A percentile compares a stretch with the other conserved stretches of the same genome.
Evolutionary conservation across 768 basidiomycete species (phyloP).

Genomic region (Rhodosporidiobolus odoratus): DNA sequence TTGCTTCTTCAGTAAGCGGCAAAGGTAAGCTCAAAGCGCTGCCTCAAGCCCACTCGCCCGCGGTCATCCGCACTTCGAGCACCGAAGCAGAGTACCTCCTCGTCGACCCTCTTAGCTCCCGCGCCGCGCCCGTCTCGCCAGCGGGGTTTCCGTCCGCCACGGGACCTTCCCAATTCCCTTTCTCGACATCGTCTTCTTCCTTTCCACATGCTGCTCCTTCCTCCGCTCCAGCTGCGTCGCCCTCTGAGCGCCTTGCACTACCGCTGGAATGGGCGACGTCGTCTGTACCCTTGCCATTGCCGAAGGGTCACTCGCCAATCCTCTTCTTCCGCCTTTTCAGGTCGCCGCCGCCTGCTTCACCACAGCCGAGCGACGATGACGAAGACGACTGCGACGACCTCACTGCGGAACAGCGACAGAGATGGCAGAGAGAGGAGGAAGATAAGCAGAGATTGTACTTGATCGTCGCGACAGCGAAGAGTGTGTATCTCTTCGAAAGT

Average conservation of each 20-base stretch:
- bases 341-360: background rate
- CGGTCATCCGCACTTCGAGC: background rate
- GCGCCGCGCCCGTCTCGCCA: background rate
- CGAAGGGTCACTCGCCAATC: background rate
- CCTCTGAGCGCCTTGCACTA: background rate
- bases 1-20: background rate
- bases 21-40: background rate
- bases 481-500: constrained; percentile 19
- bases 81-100: background rate
- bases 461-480: constrained; percentile 14
- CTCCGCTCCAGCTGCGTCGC: background rate
- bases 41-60: background rate
- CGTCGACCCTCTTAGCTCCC: background rate
- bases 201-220: background rate
- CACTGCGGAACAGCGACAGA: background rate
- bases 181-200: background rate
- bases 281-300: background rate
- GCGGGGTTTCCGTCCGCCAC: background rate
- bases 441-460: constrained; percentile 5
- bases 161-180: background rate
- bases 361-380: background rate
- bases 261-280: constrained; percentile 19
- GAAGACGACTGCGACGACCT: background rate
- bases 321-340: constrained; percentile 25
- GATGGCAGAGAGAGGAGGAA: background rate